These are phyloP conservation scores for Ligustrum vulgare DNA, from an alignment of 257 asterid genomes.

Conservation along the genomic window DNA sequence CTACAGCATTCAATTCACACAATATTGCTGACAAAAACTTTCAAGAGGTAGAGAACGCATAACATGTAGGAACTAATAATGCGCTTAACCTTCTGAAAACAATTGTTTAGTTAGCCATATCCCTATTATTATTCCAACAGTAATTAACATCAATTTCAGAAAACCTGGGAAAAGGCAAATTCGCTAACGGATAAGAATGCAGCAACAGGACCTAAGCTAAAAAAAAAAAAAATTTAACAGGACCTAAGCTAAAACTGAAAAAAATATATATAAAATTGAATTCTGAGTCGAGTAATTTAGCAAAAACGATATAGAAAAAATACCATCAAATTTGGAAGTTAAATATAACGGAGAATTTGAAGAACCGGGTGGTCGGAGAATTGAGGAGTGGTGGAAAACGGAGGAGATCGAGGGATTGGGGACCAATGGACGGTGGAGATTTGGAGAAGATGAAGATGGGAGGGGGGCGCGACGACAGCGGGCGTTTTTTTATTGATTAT, in stretches of 20 bases:
- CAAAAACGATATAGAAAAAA: background rate
- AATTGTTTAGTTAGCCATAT: background rate
- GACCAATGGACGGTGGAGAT: conserved; percentile 42
- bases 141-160: background rate
- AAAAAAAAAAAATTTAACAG: background rate
- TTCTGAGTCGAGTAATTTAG: background rate
- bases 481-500: conserved; percentile 25
- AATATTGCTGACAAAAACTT: background rate
- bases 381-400: conserved; percentile 22
- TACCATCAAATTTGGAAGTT: conserved; percentile 21
- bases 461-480: conserved; percentile 17
- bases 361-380: conserved; percentile 14
- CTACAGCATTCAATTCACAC: background rate
- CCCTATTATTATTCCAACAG: background rate
- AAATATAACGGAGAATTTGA: background rate
- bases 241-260: background rate
- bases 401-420: conserved; percentile 27
- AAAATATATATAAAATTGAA: background rate
- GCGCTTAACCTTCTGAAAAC: background rate
- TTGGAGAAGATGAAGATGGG: conserved; percentile 33
- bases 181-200: background rate
- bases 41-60: background rate
- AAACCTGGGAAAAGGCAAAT: background rate
- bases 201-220: background rate
- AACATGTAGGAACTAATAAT: background rate